Evolutionary conservation across 257 asterid species (phyloP), one percentile per base, ranked within the genome.

Genomic region (Solanum chilense): DNA sequence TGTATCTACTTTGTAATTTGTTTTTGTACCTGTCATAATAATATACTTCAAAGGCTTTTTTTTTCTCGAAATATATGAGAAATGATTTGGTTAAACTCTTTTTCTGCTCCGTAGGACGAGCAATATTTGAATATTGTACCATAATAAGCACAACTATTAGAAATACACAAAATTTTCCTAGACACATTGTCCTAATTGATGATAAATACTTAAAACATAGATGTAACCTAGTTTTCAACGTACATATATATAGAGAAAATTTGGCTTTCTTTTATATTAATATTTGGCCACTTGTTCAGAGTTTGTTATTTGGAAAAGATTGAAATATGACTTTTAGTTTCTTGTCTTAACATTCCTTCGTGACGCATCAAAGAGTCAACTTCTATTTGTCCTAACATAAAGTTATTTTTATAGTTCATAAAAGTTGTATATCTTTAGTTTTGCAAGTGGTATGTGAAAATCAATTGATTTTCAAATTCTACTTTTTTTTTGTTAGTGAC

Each of bases 101-200:
- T 49, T 71, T 89, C 14, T 31, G 45, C 11, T 70, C 73, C 9
- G 42, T 69, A 18, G 86, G 69, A 29, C 91, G 52, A 58, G 89
- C 91, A 69, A 69, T 29, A 84, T 83, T 92, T 10, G 76, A 47
- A 31, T 64, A 45, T 20, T 69, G 84, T 31, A 37, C n/a, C 73
- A 86, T 68, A 29, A 87, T 60, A 33, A 91, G 86, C 3, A 91
- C 49, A 33, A 93, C 49, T 20, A 90, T 76, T 76, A 94, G 85
- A 44, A 88, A 71, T 45, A 91, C 74, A 69, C 84, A 85, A 49
- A 88, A 1, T 41, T 90, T 93, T 83, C 52, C 69, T 9, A 44
- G 49, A 62, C 70, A 68, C 93, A 90, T 93, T 90, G 39, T 5
- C 64, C 77, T 83, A 37, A 62, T 37, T 83, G 20, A 62, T 58